Base-by-base conservation (phyloP, 495 filamentous ascomycete genomes). In the Annulohypoxylon moriforme region DNA sequence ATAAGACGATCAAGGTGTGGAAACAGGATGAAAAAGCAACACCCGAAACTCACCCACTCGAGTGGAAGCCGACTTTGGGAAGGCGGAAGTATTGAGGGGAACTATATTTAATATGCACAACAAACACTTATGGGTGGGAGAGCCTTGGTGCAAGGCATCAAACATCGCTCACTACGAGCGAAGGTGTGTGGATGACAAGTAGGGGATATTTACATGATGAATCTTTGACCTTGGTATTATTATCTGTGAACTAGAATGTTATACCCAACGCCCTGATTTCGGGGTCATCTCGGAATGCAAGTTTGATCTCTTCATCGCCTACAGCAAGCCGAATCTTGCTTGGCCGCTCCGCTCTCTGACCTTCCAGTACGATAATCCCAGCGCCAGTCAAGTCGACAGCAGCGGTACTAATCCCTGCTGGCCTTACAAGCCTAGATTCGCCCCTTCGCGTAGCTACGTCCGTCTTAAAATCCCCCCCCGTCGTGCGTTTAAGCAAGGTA, bases 1-100 rank as follows among this genome's bases (percentile, higher is more conserved):
- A 99, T 79, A 99, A 99, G 86, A 97, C 94, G 0, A 93, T 99
- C 80, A 98, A 99, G 87, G 85, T 99, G 63, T 99, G 96, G 96
- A 96, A 93, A 74, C 89, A 87, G 60, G 96, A 98, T 79, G 92
- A 94, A 14, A 85, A 91, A 22, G 96, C 96, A 20, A 98, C 96
- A 1, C 90, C 92, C 33, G 93, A 98, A 78, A 92, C 90, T 25
- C 93, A 98, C 81, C 96, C 96, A 6, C 81, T 99, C 47, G 92
- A 95, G 27, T 99, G 96, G 96, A 93, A 92, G 73, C 96, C 96
- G 27, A 93, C 88, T 1, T 79, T 98, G 31, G 90, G 91, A 6
- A 77, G 74, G 69, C 73, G 79, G 60, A 83, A 80, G 55, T 82
- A 76, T 64, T 84, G 31, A 44, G 16, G 42, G 24, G n/a, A 11